Conservation (phyloP, 148 eudicot genomes). For the Tetragonia tetragonoides region DNA sequence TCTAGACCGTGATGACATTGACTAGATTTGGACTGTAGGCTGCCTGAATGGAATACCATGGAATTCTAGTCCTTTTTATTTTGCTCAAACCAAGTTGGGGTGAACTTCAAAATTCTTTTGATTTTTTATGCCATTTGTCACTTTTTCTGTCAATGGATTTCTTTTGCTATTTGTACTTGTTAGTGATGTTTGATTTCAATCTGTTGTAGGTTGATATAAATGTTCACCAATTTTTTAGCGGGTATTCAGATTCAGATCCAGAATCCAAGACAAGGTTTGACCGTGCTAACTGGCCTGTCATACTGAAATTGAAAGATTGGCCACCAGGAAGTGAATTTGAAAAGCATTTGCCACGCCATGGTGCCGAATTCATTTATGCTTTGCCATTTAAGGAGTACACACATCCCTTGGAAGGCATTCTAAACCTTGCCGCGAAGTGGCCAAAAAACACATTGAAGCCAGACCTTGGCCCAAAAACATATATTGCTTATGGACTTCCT, state of each 20-base stretch:
- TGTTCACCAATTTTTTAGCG: conserved; percentile 52
- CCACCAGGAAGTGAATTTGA: conserved; percentile 55
- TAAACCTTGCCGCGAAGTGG: conserved; percentile 52
- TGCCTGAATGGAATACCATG: not conserved
- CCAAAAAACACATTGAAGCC: conserved; percentile 44
- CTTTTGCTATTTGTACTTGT: not conserved
- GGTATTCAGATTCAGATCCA: conserved; percentile 30
- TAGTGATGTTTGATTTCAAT: not conserved
- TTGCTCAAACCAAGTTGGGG: not conserved
- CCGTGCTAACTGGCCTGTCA: conserved; percentile 41
- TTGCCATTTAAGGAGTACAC: conserved; percentile 75
- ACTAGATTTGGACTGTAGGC: not conserved
- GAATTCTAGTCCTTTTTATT: not conserved
- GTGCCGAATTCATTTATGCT: conserved; percentile 55
- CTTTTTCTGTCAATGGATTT: not conserved
- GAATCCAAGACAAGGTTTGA: conserved; percentile 17
- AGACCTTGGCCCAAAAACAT: conserved; percentile 68
- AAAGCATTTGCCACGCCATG: conserved; percentile 61
- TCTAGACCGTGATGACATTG: no score
- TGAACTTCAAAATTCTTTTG: not conserved
- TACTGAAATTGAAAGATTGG: conserved; percentile 72
- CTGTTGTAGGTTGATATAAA: conserved; percentile 47
- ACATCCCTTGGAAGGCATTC: conserved; percentile 48
- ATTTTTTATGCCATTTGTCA: not conserved
- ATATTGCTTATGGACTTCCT: conserved; percentile 61